Evolutionary conservation across 345 rosid genomes (phyloP).

Genomic region (Angophora floribunda): DNA sequence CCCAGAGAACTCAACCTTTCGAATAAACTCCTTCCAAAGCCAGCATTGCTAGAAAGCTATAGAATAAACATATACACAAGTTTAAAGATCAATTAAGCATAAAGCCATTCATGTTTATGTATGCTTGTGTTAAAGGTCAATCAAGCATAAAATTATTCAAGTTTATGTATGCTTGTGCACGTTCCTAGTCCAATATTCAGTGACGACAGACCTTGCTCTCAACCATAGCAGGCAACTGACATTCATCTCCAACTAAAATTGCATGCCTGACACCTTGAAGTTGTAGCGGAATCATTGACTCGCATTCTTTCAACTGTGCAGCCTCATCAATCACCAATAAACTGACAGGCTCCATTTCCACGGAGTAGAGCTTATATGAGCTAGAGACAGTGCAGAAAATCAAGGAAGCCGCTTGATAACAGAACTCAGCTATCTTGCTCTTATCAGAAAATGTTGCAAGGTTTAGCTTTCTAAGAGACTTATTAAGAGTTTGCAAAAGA

Average conservation of each 20-base stretch:
- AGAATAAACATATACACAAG: not conserved
- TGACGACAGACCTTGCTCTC: not conserved
- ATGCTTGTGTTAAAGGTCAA: not conserved
- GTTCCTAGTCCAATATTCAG: not conserved
- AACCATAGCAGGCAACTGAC: not conserved
- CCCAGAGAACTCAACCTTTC: not conserved
- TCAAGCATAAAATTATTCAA: not conserved
- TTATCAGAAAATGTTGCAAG: not conserved
- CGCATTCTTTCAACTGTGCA: conserved; percentile 1
- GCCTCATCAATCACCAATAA: conserved; percentile 1
- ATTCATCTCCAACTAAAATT: not conserved
- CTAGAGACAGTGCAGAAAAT: not conserved
- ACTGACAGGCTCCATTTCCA: not conserved
- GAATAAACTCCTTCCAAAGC: not conserved
- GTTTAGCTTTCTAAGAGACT: not conserved
- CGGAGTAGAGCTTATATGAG: not conserved
- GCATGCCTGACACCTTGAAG: not conserved
- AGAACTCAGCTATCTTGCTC: not conserved
- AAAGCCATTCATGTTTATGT: not conserved
- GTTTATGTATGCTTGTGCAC: not conserved
- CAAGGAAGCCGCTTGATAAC: not conserved
- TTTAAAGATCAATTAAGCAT: not conserved
- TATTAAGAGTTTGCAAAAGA: not conserved
- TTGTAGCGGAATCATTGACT: not conserved
- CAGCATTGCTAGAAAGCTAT: not conserved